Percentiles rank a stretch among this genome's conserved stretches.
Conservation (phyloP, 208 protist genomes). For the Spongospora subterranea region DNA sequence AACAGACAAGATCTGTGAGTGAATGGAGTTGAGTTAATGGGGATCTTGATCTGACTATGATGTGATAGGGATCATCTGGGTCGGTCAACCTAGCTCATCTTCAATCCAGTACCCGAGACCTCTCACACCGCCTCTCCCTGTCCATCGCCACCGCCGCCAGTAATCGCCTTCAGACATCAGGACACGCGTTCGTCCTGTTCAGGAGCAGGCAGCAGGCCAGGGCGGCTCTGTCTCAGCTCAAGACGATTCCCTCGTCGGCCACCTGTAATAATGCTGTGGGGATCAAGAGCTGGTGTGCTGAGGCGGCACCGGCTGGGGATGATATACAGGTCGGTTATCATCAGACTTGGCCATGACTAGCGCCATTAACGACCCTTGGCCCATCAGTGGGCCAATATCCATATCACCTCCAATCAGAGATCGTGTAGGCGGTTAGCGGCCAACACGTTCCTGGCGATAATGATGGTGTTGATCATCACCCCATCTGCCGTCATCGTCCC, state of each 20-base stretch:
- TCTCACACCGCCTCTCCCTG: not conserved
- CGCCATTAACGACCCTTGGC: not conserved
- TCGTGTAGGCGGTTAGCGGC: not conserved
- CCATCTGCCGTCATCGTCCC: slow-evolving; percentile 20
- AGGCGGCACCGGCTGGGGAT: not conserved
- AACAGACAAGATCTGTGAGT: not conserved
- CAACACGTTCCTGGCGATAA: not conserved
- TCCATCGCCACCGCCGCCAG: not conserved
- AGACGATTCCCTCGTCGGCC: not conserved
- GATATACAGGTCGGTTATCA: not conserved
- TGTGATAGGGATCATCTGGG: not conserved
- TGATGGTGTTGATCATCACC: slow-evolving; percentile 31
- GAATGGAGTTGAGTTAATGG: no score
- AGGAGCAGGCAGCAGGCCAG: not conserved
- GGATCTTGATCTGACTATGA: no score
- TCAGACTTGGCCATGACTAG: not conserved
- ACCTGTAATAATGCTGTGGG: not conserved
- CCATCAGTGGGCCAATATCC: not conserved
- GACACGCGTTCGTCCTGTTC: slow-evolving; percentile 35
- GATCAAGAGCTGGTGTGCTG: not conserved
- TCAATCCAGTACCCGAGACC: not conserved
- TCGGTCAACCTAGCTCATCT: not conserved
- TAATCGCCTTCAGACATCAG: not conserved
- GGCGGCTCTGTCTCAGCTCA: not conserved
- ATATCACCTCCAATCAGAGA: not conserved